Conservation (phyloP, 2,329 filamentous ascomycete species). For the Aspergillus alliaceus region DNA sequence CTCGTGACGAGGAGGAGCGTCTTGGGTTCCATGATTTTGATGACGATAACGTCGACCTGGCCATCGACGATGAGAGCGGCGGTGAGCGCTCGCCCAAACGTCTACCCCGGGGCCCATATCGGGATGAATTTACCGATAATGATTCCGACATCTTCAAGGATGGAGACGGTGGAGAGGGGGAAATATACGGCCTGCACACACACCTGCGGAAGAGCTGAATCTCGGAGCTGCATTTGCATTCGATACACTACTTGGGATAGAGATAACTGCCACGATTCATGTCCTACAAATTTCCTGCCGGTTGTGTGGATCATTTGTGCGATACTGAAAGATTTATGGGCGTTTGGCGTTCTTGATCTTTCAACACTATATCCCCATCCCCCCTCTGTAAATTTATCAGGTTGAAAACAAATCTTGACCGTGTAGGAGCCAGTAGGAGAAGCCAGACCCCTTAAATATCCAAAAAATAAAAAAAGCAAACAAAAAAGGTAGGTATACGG, state of each 20-base stretch:
- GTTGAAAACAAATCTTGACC: not conserved
- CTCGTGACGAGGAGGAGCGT: conserved; percentile 44
- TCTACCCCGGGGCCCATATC: conserved; percentile 45
- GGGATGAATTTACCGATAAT: conserved; percentile 55
- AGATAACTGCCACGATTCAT: not conserved
- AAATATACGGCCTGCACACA: conserved; percentile 43
- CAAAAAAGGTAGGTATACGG: too few relatives aligned
- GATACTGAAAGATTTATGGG: not conserved
- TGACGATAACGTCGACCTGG: conserved; percentile 41
- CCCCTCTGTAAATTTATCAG: not conserved
- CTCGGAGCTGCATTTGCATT: not conserved
- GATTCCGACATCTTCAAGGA: conserved; percentile 50
- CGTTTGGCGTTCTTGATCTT: not conserved
- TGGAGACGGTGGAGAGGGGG: conserved; percentile 40
- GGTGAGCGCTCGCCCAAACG: conserved; percentile 26
- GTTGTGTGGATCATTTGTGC: not conserved
- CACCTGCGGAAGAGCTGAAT: conserved; percentile 26
- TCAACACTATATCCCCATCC: not conserved
- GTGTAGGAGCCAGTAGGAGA: not conserved
- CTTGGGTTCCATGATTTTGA: conserved; percentile 44
- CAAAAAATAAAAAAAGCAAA: not conserved
- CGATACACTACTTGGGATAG: not conserved
- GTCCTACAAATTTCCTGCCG: not conserved
- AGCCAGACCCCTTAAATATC: not conserved
- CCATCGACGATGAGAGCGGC: conserved; percentile 48